These are phyloP conservation scores for Backusella australiensis DNA, from an alignment of 192 early-diverging fungal species.

Conservation along the genomic window DNA sequence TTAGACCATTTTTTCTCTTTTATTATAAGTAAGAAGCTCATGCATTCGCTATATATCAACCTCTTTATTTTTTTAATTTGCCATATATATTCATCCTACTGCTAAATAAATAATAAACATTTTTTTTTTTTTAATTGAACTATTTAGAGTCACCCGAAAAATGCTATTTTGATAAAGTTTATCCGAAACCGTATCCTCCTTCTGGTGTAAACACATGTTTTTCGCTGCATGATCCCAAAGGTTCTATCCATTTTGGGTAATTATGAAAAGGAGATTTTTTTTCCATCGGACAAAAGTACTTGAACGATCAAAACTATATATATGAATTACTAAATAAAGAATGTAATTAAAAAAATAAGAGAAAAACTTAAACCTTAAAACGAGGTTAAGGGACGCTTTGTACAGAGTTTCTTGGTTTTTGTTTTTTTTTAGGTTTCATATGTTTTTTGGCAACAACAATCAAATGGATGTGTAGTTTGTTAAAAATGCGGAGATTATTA, in stretches of 20 bases:
- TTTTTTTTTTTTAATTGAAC: neutral
- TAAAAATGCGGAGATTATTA: neutral
- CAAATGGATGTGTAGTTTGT: neutral
- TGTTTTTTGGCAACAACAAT: neutral
- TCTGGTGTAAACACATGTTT: slow-evolving; percentile 1
- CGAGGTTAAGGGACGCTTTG: neutral
- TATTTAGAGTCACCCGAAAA: neutral
- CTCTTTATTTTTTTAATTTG: neutral
- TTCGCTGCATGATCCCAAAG: neutral
- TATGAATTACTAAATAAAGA: neutral
- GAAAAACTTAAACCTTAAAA: neutral
- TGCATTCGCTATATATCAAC: neutral
- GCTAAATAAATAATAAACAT: neutral
- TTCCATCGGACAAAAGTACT: neutral
- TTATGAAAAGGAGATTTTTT: slow-evolving; percentile 2
- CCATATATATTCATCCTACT: neutral
- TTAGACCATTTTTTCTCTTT: neutral
- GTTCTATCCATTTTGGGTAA: neutral
- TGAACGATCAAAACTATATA: neutral
- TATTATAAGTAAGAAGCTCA: no score
- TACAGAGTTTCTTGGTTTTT: neutral
- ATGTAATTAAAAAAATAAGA: neutral
- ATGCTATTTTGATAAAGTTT: slow-evolving; percentile 2
- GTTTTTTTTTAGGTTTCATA: neutral
- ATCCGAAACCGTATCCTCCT: neutral